Base-by-base conservation (phyloP, 2,329 filamentous ascomycete species). In the Diplodia corticola region DNA sequence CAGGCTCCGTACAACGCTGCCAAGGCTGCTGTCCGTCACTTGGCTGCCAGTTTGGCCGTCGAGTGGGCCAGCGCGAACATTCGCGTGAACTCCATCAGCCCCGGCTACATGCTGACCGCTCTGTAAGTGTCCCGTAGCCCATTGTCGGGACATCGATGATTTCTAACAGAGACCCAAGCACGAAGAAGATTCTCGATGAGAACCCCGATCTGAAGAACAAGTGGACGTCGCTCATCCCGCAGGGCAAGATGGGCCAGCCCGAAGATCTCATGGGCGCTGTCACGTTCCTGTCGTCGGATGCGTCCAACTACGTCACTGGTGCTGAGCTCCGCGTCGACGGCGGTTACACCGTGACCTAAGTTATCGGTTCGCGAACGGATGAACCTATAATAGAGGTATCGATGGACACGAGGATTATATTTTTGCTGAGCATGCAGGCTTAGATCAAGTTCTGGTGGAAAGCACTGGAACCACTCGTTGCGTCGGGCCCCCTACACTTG, bases 41-140 rank as follows among this genome's bases (percentile, higher is more conserved):
- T 98, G 68, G 93, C 92, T 13, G 86, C 91, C 44, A 95, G 91
- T 70, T 84, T 97, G 72, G 93, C 93, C 40, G 93, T 97, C 60
- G 95, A 98, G 79, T 98, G 95, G 94, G 93, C 94, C 0, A 85
- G 89, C 71, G 88, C 89, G 44, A 89, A 89, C 71, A 97, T 98
- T 75, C 88, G 94, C 40, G 94, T 98, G 71, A 98, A 98, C 82
- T 95, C 91, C 79, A 95, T 98, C 77, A 93, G 90, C 33, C 94
- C 94, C 0, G 94, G 95, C 51, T 98, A 98, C 80, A 98, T 98
- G 94, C 82, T 97, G 71, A 97, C 94, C 17, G 91, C 93, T 67
- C 81, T 97, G 91, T 94, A 84, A 86, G 90, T 35, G 3, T 22
- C 81, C 10, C 28, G 5, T 9, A 0, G 20, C 4, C 12, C 4